phyloP scores from a whole-genome alignment of 2,329 filamentous ascomycete species.

The Ambrosiella beaveri region DNA sequence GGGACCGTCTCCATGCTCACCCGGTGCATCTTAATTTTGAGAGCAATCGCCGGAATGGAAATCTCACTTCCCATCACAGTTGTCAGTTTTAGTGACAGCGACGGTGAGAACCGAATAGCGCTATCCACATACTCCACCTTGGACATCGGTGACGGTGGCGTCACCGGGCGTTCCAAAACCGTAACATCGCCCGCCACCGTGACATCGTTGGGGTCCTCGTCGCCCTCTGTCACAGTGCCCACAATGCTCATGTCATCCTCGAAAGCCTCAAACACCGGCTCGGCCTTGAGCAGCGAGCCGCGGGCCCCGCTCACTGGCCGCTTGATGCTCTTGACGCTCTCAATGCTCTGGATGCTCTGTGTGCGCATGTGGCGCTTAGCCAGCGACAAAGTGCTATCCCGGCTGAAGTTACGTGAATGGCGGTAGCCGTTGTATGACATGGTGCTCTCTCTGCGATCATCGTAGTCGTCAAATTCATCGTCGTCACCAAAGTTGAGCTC shows the following conservation, averaged over 20 bases:
- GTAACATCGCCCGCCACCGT: slow-evolving; percentile 7
- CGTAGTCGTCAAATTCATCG: slow-evolving; percentile 48
- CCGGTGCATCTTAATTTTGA: slow-evolving; percentile 8
- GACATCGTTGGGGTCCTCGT: slow-evolving; percentile 4
- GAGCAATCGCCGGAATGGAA: slow-evolving; percentile 2
- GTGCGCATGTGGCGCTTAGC: slow-evolving; percentile 34
- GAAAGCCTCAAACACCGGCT: slow-evolving; percentile 36
- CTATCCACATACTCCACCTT: slow-evolving; percentile 49
- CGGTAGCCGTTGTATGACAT: slow-evolving; percentile 30
- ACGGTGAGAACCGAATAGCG: slow-evolving; percentile 72
- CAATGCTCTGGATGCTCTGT: slow-evolving; percentile 39
- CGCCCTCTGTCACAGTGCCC: slow-evolving; percentile 6
- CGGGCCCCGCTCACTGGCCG: slow-evolving; percentile 37
- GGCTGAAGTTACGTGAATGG: slow-evolving; percentile 37
- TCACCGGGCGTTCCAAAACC: slow-evolving; percentile 11
- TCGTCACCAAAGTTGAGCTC: slow-evolving; percentile 79
- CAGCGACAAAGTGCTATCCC: slow-evolving; percentile 33
- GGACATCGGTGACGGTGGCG: slow-evolving; percentile 14
- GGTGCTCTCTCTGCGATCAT: slow-evolving; percentile 43
- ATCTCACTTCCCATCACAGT: slow-evolving; percentile 15
- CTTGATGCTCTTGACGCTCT: slow-evolving; percentile 6
- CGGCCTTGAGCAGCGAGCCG: slow-evolving; percentile 35
- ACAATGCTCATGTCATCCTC: slow-evolving; percentile 29
- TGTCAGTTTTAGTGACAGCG: slow-evolving; percentile 46
- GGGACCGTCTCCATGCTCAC: not conserved